These are phyloP conservation scores for Aristolochia contorta DNA, from an alignment of 164 flowering plant genomes.

Conservation along the genomic window DNA sequence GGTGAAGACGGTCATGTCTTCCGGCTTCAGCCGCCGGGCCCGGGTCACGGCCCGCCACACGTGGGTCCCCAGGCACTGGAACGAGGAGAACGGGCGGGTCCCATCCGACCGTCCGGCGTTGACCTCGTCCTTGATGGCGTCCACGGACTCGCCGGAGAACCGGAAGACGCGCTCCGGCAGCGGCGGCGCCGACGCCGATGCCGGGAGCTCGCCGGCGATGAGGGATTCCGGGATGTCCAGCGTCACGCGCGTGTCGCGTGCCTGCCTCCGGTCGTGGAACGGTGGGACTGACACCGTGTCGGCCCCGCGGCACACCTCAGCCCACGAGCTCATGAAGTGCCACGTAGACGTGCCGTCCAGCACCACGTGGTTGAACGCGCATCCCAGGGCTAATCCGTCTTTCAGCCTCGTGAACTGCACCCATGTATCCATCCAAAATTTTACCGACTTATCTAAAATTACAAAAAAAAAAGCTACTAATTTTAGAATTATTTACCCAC, in stretches of 20 bases:
- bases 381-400: conserved; percentile 83
- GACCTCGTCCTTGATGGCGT: conserved; percentile 53
- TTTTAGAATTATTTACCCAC: too few species aligned
- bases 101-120: conserved; percentile 29
- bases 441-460: too few species aligned
- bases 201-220: conserved; percentile 19
- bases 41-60: conserved; percentile 68
- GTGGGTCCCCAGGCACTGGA: conserved; percentile 70
- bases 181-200: conserved; percentile 10
- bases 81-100: conserved; percentile 54
- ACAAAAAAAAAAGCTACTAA: too few species aligned
- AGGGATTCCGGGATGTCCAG: conserved; percentile 51
- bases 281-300: conserved; percentile 46
- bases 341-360: conserved; percentile 87
- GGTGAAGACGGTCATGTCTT: conserved; percentile 70
- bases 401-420: conserved; percentile 70
- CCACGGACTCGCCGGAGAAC: conserved; percentile 58
- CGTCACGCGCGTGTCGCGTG: conserved; percentile 70
- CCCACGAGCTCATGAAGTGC: conserved; percentile 99
- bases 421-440: too few species aligned
- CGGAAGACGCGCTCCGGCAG: conserved; percentile 67
- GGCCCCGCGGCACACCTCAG: conserved; percentile 54
- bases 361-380: conserved; percentile 90
- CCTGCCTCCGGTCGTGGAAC: conserved; percentile 68
- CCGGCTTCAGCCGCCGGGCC: conserved; percentile 66